Conservation (phyloP, 139 green algal species). For the Ettlia oleoabundans region DNA sequence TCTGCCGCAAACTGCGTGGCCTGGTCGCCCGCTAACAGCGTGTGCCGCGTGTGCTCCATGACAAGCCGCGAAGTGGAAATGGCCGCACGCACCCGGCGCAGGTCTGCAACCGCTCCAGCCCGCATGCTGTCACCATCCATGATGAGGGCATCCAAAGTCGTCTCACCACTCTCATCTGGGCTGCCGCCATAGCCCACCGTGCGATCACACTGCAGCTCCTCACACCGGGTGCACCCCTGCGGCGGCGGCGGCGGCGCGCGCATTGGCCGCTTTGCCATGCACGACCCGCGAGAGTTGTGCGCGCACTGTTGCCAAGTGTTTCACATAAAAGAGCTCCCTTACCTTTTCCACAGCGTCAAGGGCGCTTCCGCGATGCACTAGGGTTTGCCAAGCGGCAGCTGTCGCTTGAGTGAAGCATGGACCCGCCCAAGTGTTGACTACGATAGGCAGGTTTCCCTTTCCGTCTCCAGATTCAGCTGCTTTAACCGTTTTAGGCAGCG, state of each 20-base stretch:
- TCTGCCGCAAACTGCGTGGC: slow-evolving; percentile 67
- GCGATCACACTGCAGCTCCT: slow-evolving; percentile 71
- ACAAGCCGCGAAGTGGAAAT: slow-evolving; percentile 60
- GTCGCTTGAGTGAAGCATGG: slow-evolving; percentile 60
- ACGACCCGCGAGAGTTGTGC: too few species aligned
- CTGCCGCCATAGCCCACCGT: slow-evolving; percentile 77
- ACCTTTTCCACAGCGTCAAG: slow-evolving; percentile 60
- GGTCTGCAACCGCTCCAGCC: slow-evolving; percentile 62
- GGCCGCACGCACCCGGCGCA: slow-evolving; percentile 61
- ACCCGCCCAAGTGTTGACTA: slow-evolving; percentile 76
- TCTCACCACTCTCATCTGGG: slow-evolving; percentile 49
- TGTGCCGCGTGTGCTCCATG: slow-evolving; percentile 69
- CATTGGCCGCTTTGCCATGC: too few species aligned
- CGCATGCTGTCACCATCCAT: slow-evolving; percentile 80
- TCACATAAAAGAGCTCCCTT: too few species aligned
- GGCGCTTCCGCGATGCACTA: neutral
- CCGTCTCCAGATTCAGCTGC: too few species aligned
- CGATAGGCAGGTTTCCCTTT: slow-evolving; percentile 60
- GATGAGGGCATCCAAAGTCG: slow-evolving; percentile 80
- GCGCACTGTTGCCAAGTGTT: too few species aligned
- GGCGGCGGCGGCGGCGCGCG: too few species aligned
- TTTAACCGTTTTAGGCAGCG: neutral
- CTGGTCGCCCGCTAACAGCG: slow-evolving; percentile 64
- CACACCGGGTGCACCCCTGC: slow-evolving; percentile 58
- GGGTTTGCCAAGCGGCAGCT: slow-evolving; percentile 49